Evolutionary conservation across 331 rosid species (phyloP), one percentile per base, ranked within the genome.

Genomic region (Saraca asoca): DNA sequence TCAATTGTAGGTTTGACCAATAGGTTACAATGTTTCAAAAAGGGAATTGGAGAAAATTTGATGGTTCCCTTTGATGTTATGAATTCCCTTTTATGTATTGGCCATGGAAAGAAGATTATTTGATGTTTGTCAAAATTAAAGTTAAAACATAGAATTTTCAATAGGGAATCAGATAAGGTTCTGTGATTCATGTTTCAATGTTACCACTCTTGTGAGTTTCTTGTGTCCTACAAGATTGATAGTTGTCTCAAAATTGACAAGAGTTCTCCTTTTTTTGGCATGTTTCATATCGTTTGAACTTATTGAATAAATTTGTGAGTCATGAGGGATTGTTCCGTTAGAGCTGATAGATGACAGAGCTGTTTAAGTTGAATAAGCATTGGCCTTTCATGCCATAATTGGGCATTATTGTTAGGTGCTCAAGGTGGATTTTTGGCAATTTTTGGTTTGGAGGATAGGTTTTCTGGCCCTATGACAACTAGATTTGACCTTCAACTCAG

Each of bases 401-500:
- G 65, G 9, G 20, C 17, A 12, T 46, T 6, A 12, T 49, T 46
- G 15, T 16, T 5, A 6, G 67, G 12, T 18, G 42, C 9, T 7
- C 37, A 3, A 12, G 20, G 49, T 46, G 14, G n/a, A 12, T 63
- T 48, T 58, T 7, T 33, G 63, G 7, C 12, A 12, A 11, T 2
- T 12, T 45, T 45, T 5, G 51, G 51, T 12, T 46, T 12, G 51
- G 51, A 12, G 51, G 7, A 12, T 46, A n/a, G 15, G 48, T 76
- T 55, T 62, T 34, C 7, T 56, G 56, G 42, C 38, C 37, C 31
- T 76, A 8, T 10, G 41, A 37, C 38, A 44, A 42, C 24, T 42
- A 16, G 3, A 57, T 45, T 31, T 69, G 62, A 33, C 44, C 29
- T 9, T 50, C 3, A 9, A 16, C 16, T 45, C 0, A 51, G n/a